Base-by-base conservation (phyloP, 2,329 filamentous ascomycete genomes). In the Ceratocystis huliohia region DNA sequence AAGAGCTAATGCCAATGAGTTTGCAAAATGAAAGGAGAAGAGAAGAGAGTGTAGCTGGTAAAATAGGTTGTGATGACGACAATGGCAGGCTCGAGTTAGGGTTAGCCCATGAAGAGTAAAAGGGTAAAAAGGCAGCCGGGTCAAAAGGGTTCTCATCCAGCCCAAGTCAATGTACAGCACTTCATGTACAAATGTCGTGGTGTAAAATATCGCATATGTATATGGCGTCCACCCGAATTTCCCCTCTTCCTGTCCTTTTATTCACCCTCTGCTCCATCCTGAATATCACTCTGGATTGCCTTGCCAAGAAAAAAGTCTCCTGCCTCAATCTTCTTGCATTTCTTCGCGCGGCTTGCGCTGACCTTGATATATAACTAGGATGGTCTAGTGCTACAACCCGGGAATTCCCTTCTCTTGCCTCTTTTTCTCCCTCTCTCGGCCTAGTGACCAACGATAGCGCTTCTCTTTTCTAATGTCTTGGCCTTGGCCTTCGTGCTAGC, bases 401-500 rank as follows among this genome's bases (percentile, higher is more conserved):
- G 56, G 56, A 59, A 59, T 59, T 59, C 56, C 56, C 56, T 59
- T 59, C 48, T 59, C 17, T n/a, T 30, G 20, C 2, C n/a, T 59
- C 28, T 53, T 53, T 53, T 25, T n/a, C n/a, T 25, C 48, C 22
- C 48, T n/a, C n/a, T 5, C 48, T 59, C 56, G 56, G 56, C 17
- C 28, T 59, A 59, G 56, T 17, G 28, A n/a, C 15, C 17, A 59
- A n/a, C 28, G n/a, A 20, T n/a, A n/a, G 17, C n/a, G n/a, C 33
- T n/a, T 33, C 22, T 8, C n/a, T 17, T 22, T 20, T 37, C 25
- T 4, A 33, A 37, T n/a, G 28, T 30, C 25, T 37, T 59, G 56
- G 53, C 28, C 33, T 37, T 41, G 37, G 37, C 37, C 4, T 41
- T 41, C 37, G 8, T 37, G 28, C 48, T 7, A 25, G 37, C 37